phyloP scores from a whole-genome alignment of 495 filamentous ascomycete genomes.

The Penicillium bovifimosum region DNA sequence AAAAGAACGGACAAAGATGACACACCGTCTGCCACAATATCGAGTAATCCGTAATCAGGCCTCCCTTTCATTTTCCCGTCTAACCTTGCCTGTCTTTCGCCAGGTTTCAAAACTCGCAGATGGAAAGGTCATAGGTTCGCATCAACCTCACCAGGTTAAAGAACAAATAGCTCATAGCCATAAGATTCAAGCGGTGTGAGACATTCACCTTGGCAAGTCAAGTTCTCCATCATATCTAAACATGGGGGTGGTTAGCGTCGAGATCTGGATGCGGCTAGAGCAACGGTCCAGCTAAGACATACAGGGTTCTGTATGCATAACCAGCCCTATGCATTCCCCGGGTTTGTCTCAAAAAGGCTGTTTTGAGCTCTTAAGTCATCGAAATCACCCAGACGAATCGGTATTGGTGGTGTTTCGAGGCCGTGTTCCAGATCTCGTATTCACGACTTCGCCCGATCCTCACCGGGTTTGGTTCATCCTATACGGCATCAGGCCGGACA shows the following conservation, averaged over 20 bases:
- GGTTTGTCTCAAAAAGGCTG: neutral
- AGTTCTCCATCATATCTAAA: constrained; percentile 9
- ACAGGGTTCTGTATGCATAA: neutral
- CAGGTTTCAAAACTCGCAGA: neutral
- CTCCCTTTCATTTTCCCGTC: neutral
- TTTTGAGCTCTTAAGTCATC: constrained; percentile 7
- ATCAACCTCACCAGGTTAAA: neutral
- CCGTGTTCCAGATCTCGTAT: constrained; percentile 33
- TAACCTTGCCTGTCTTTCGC: neutral
- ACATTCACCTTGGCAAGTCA: neutral
- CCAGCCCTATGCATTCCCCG: neutral
- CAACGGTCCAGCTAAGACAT: constrained; percentile 13
- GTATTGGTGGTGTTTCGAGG: constrained; percentile 14
- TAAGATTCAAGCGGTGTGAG: constrained; percentile 8
- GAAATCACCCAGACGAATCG: neutral
- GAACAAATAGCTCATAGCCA: neutral
- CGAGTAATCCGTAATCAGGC: neutral
- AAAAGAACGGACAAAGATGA: neutral
- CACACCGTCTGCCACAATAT: neutral
- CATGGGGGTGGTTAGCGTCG: neutral
- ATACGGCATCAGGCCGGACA: constrained; percentile 4
- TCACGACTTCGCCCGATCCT: constrained; percentile 13
- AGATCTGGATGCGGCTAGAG: constrained; percentile 3
- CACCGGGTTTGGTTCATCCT: constrained; percentile 6
- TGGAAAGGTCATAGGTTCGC: neutral